Base-by-base conservation (phyloP, 805 yeast species). In the Yamadazyma scolyti region DNA sequence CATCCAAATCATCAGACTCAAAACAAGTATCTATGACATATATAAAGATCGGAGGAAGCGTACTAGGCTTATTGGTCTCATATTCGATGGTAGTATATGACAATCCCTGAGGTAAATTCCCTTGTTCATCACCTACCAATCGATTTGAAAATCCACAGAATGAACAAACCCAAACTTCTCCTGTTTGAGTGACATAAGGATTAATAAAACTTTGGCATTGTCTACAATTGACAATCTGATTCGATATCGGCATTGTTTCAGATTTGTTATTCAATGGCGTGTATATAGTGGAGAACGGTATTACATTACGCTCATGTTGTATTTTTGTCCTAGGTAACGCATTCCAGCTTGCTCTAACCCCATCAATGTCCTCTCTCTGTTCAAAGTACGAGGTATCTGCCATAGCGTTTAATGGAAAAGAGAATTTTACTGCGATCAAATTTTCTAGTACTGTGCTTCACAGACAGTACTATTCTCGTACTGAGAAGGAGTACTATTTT, bases 231-330 rank as follows among this genome's bases (percentile, higher is more conserved):
- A 30, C 19, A 23, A 42, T 25, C 16, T 79, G 74, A 36, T 70
- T 62, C 33, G 88, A 73, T n/a, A 6, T 16, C 2, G 42, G 40
- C 31, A 84, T 62, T 11, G 86, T 81, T 40, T 87, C 66, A 37
- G 81, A 82, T 44, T 84, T 75, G 36, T 76, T 77, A 49, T 86
- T 78, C 47, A 93, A 72, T 6, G 99, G 99, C n/a, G 97, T 89
- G 68, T 88, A 93, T 40, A 93, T 65, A 34, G 96, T 82, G 24
- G 97, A 95, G 21, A 93, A 80, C 9, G 99, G 98, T 19, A 93
- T 89, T 12, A 90, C 94, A 50, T 88, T 82, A 46, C 93, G 82
- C 48, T 81, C 80, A 12, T 96, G 93, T 58, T 93, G 97, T 24
- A 78, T 76, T 46, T 88, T 78, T 22, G 96, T 81, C 24, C 84